Evolutionary conservation across 441 rosid genomes (phyloP), one percentile per base, ranked within the genome.

Genomic region (Bruguiera hainesii): DNA sequence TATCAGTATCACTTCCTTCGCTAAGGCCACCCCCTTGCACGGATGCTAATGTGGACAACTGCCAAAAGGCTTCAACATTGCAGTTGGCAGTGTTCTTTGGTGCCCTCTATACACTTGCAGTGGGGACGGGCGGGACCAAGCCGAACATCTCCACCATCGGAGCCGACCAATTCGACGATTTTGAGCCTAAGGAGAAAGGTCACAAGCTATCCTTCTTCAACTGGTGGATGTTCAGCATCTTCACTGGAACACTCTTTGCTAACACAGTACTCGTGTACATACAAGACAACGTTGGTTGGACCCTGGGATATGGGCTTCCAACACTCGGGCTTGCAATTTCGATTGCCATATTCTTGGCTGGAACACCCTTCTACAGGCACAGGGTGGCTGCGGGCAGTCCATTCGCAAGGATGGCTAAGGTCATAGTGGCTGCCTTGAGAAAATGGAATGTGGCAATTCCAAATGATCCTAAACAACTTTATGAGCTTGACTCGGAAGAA

Each of bases 141-240:
- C 94, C 98, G 0, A 94, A 91, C 82, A 91, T 94, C 33, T 94
- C 97, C 1, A 91, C 98, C 0, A 91, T 89, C 0, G 97, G 98
- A 0, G 98, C 98, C 0, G 99, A 94, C 70, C 98, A 91, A 37
- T 94, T 95, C 20, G 99, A 95, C 20, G 97, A 83, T 18, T 92
- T 84, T n/a, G 82, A 92, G 3, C 82, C 87, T 0, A 87, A 81
- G 60, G 98, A 94, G 79, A 94, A 92, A 76, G 67, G 37, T 55
- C 81, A 81, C 1, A 94, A 91, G 79, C 85, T 85, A 4, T 89
- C 99, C 21, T 94, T 94, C 85, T 91, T 94, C 94, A 94, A 91
- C 48, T 91, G 99, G 98, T 94, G 98, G 98, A 85, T 89, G 97
- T 91, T 91, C 73, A 81, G 96, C 81, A 91, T 89, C 61, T 94